A percentile compares a stretch with the other conserved stretches of the same genome.
phyloP scores from a whole-genome alignment of 179 eudicot genomes.

The Spinacia oleracea region DNA sequence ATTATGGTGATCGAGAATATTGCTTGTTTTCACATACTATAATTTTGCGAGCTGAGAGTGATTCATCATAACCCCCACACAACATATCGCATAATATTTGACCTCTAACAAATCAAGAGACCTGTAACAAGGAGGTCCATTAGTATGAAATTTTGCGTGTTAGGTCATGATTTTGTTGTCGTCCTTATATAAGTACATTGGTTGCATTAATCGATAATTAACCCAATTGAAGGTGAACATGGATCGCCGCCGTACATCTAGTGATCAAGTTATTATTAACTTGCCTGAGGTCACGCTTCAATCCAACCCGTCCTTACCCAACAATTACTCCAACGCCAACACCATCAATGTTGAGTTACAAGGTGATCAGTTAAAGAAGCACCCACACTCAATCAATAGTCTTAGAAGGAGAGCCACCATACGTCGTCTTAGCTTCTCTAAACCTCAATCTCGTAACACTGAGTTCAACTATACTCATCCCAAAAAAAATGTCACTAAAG shows the following conservation, averaged over 20 bases:
- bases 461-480: slow-evolving; percentile 35
- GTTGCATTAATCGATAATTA: background rate
- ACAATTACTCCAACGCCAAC: background rate
- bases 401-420: slow-evolving; percentile 34
- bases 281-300: slow-evolving; percentile 24
- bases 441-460: slow-evolving; percentile 49
- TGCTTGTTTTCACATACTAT: too few relatives aligned
- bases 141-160: background rate
- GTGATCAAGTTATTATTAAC: slow-evolving; percentile 29
- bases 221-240: background rate
- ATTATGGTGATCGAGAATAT: too few relatives aligned
- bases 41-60: too few relatives aligned
- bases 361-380: background rate
- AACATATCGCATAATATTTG: too few relatives aligned
- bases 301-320: slow-evolving; percentile 6
- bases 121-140: background rate
- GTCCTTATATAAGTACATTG: background rate
- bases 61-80: too few relatives aligned
- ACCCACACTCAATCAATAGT: slow-evolving; percentile 4
- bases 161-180: too few relatives aligned
- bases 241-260: slow-evolving; percentile 6
- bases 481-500: background rate
- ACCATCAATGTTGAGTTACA: background rate
- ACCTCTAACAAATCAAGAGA: too few relatives aligned
- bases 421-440: slow-evolving; percentile 56